Conservation (phyloP, 2,329 filamentous ascomycete genomes). For the Pestalotiopsis sp. region DNA sequence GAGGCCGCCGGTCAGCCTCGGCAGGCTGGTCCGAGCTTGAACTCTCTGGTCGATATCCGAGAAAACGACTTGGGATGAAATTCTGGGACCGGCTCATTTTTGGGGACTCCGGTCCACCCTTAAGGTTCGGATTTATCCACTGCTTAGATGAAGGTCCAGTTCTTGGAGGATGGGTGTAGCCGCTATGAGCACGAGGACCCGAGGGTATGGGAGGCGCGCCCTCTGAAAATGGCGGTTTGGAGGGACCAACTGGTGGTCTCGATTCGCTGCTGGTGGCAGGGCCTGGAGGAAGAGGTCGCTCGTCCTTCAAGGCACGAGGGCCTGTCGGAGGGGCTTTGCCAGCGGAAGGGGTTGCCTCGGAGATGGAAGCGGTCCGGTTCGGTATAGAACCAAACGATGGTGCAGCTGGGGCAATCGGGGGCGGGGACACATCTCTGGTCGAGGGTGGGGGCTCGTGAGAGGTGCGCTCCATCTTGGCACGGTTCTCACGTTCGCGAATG, state of each 20-base stretch:
- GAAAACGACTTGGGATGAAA: conserved; percentile 43
- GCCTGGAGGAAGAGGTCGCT: conserved; percentile 49
- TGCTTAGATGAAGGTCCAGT: conserved; percentile 58
- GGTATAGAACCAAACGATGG: conserved; percentile 61
- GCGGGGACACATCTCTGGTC: conserved; percentile 57
- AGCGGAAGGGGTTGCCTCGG: conserved; percentile 38
- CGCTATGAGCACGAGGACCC: conserved; percentile 51
- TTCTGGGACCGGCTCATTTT: conserved; percentile 53
- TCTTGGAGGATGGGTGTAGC: conserved; percentile 50
- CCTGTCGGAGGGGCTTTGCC: conserved; percentile 57
- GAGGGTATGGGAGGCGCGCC: conserved; percentile 53
- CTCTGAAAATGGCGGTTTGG: conserved; percentile 43
- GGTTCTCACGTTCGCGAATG: conserved; percentile 34
- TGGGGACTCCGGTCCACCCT: conserved; percentile 51
- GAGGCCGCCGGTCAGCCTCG: conserved; percentile 48
- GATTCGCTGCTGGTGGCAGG: conserved; percentile 39
- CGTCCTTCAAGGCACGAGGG: conserved; percentile 52
- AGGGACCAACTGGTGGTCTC: conserved; percentile 41
- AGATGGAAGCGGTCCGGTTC: conserved; percentile 42
- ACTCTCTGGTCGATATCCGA: conserved; percentile 36
- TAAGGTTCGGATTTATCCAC: conserved; percentile 60
- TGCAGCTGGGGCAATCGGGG: conserved; percentile 59
- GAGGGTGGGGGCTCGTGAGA: conserved; percentile 51
- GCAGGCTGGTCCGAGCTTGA: conserved; percentile 40
- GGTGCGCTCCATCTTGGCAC: conserved; percentile 54